A percentile compares a stretch with the other conserved stretches of the same genome.
Conservation (phyloP, 345 rosid genomes). For the Anacardium occidentale region DNA sequence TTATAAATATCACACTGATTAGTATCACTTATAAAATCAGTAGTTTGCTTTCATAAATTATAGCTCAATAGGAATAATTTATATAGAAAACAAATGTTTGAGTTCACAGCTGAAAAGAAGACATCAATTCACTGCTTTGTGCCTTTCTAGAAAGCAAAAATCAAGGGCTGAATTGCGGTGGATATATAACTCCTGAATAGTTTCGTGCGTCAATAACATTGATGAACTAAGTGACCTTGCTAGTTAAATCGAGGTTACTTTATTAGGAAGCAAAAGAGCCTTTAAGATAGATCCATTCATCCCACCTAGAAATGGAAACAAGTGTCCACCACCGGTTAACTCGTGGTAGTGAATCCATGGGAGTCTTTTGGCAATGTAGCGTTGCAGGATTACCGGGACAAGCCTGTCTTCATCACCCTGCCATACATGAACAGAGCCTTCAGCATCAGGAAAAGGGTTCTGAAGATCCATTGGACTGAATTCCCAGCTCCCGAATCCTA, state of each 20-base stretch:
- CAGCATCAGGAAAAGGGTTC: conserved; percentile 55
- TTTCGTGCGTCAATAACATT: not conserved
- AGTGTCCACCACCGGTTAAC: conserved; percentile 55
- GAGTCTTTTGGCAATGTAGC: conserved; percentile 37
- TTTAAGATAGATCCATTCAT: conserved; percentile 44
- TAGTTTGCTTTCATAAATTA: not conserved
- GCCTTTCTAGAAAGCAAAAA: not conserved
- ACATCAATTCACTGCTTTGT: not conserved
- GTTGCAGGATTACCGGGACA: conserved; percentile 47
- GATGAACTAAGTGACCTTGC: not conserved
- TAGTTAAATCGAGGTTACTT: conserved; percentile 9
- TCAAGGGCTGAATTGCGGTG: no score
- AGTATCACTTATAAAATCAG: not conserved
- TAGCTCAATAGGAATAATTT: not conserved
- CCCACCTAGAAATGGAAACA: conserved; percentile 45
- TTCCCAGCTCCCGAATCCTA: conserved; percentile 77
- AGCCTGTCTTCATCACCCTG: conserved; percentile 67
- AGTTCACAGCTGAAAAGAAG: not conserved
- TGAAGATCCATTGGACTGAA: conserved; percentile 62
- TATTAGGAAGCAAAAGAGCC: conserved; percentile 36
- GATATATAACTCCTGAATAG: no score
- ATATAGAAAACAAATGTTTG: not conserved
- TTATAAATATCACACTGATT: not conserved
- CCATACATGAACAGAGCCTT: conserved; percentile 64
- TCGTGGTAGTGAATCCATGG: conserved; percentile 66